Percentiles rank a stretch among this genome's conserved stretches.
Conservation (phyloP, 75 land plant species). For the Picea sitchensis region DNA sequence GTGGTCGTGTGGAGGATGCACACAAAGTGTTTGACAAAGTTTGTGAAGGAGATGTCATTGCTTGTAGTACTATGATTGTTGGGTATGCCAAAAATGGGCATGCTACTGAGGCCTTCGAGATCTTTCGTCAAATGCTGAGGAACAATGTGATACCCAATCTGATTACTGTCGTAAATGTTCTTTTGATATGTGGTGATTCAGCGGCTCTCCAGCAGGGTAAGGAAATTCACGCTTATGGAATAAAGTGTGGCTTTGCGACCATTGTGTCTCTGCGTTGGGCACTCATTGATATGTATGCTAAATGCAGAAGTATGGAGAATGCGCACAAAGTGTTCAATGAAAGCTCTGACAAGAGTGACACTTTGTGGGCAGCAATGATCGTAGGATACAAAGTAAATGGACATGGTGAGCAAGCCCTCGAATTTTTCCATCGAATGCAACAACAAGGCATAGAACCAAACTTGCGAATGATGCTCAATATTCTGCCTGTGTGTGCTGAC, state of each 20-base stretch:
- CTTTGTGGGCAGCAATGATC: slow-evolving; percentile 52
- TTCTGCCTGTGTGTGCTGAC: slow-evolving; percentile 29
- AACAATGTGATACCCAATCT: slow-evolving; percentile 30
- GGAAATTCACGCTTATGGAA: slow-evolving; percentile 29
- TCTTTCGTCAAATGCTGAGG: slow-evolving; percentile 25
- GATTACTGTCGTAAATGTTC: slow-evolving; percentile 27
- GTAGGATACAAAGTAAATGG: slow-evolving; percentile 50
- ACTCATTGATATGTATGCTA: slow-evolving; percentile 53
- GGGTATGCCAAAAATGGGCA: slow-evolving; percentile 34
- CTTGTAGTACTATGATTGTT: slow-evolving; percentile 43
- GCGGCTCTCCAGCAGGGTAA: slow-evolving; percentile 20
- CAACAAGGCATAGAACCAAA: slow-evolving; percentile 30
- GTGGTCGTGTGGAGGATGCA: slow-evolving; percentile 43
- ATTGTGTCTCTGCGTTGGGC: slow-evolving; percentile 31
- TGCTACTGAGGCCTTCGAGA: slow-evolving; percentile 28
- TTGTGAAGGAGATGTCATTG: slow-evolving; percentile 36
- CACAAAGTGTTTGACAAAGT: slow-evolving; percentile 33
- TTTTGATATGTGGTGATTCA: slow-evolving; percentile 33
- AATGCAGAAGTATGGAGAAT: slow-evolving; percentile 38
- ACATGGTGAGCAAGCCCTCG: slow-evolving; percentile 31
- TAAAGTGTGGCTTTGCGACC: slow-evolving; percentile 25
- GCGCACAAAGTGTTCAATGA: slow-evolving; percentile 20
- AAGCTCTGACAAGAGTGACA: slow-evolving; percentile 14
- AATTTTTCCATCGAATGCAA: slow-evolving; percentile 36
- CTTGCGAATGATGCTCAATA: slow-evolving; percentile 27